These are phyloP conservation scores for Suillus subaureus DNA, from an alignment of 768 basidiomycete genomes.

Conservation along the genomic window DNA sequence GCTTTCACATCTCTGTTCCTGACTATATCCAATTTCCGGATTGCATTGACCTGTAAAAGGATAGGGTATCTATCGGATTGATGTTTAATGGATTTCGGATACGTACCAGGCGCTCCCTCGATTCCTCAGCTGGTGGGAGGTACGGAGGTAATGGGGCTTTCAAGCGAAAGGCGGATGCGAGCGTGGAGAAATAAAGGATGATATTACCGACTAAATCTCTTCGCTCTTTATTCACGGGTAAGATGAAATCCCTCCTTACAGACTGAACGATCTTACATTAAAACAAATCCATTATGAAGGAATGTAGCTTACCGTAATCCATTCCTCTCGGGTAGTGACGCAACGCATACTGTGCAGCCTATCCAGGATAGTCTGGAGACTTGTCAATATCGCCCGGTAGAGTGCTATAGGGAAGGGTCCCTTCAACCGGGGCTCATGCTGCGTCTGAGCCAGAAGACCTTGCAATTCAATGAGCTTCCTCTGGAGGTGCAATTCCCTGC, in stretches of 20 bases:
- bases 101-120: slow-evolving; percentile 75
- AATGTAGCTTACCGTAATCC: slow-evolving; percentile 69
- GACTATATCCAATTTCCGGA: slow-evolving; percentile 86
- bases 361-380: slow-evolving; percentile 84
- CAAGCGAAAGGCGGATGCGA: slow-evolving; percentile 77
- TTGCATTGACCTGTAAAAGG: slow-evolving; percentile 67
- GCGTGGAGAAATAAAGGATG: slow-evolving; percentile 82
- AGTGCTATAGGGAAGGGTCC: slow-evolving; percentile 90
- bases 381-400: slow-evolving; percentile 82
- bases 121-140: slow-evolving; percentile 88
- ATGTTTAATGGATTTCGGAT: slow-evolving; percentile 3
- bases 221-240: slow-evolving; percentile 87
- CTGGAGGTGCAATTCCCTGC: slow-evolving; percentile 94
- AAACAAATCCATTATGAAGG: neutral
- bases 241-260: slow-evolving; percentile 84
- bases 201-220: slow-evolving; percentile 96
- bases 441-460: slow-evolving; percentile 82
- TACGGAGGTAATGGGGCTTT: slow-evolving; percentile 97
- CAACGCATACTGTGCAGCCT: slow-evolving; percentile 94
- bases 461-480: slow-evolving; percentile 87
- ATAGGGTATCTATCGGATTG: slow-evolving; percentile 3
- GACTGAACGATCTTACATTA: slow-evolving; percentile 44
- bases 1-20: slow-evolving; percentile 78
- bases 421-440: slow-evolving; percentile 92
- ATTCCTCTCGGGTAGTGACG: slow-evolving; percentile 95